Evolutionary conservation across 208 protist genomes (phyloP).

Genomic region (Trypanosoma rangeli): DNA sequence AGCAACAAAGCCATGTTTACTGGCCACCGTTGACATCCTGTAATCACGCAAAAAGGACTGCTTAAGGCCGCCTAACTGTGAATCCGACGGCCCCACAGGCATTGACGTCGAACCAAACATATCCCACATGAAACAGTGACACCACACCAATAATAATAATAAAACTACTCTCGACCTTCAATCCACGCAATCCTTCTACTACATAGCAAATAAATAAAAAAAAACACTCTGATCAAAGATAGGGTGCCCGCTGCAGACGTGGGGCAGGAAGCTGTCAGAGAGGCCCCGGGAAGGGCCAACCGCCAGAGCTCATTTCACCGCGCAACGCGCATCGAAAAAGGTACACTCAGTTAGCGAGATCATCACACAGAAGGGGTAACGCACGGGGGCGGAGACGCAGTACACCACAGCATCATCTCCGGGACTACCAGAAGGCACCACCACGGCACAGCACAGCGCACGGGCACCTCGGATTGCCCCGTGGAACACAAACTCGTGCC

Average conservation of each 20-base stretch:
- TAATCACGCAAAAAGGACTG: constrained; percentile 4
- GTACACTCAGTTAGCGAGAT: constrained; percentile 30
- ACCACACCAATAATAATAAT: not conserved
- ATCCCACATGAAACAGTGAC: not conserved
- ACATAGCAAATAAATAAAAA: constrained; percentile 1
- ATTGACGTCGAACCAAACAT: not conserved
- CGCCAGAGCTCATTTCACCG: constrained; percentile 23
- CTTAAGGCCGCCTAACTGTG: not conserved
- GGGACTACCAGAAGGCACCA: constrained; percentile 63
- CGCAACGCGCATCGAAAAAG: constrained; percentile 27
- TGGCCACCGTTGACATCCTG: not conserved
- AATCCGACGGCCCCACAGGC: not conserved
- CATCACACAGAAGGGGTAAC: constrained; percentile 9
- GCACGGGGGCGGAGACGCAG: not conserved
- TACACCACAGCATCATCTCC: constrained; percentile 34
- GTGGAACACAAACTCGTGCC: constrained; percentile 20
- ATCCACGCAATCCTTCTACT: not conserved
- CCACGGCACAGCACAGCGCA: constrained; percentile 33
- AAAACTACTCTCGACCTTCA: not conserved
- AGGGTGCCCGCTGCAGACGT: constrained; percentile 21
- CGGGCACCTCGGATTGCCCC: constrained; percentile 59
- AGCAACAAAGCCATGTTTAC: not conserved
- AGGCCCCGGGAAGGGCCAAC: constrained; percentile 13
- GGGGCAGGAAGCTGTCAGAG: constrained; percentile 5
- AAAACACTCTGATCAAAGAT: constrained; percentile 6